phyloP scores from a whole-genome alignment of 2,329 filamentous ascomycete genomes.

The Dothideomycetidae sp. region DNA sequence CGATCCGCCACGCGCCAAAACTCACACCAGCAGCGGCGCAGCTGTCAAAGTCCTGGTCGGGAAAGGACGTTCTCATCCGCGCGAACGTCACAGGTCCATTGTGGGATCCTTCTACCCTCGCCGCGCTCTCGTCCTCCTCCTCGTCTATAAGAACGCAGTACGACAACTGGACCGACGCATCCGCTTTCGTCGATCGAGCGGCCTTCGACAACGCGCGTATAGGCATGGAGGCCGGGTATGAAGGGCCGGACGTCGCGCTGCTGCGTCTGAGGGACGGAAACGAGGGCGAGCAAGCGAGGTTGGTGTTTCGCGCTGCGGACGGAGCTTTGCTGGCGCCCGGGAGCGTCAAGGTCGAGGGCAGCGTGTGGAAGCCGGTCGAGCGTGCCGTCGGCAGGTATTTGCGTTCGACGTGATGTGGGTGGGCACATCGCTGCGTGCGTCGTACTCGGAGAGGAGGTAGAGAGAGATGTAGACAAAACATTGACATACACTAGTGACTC shows the following conservation, averaged over 20 bases:
- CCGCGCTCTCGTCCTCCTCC: neutral
- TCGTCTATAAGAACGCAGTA: neutral
- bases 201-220: neutral
- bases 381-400: neutral
- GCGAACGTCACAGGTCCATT: constrained; percentile 49
- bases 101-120: constrained; percentile 40
- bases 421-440: too few relatives aligned
- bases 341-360: neutral
- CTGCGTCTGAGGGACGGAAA: too few relatives aligned
- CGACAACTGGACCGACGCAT: neutral
- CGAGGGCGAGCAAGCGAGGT: neutral
- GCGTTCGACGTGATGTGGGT: too few relatives aligned
- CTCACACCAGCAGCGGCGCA: constrained; percentile 50
- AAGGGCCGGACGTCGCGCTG: neutral
- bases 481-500: too few relatives aligned
- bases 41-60: constrained; percentile 44
- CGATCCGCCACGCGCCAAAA: constrained; percentile 52
- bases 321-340: neutral
- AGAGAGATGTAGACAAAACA: too few relatives aligned
- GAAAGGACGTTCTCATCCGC: constrained; percentile 41
- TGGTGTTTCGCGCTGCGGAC: neutral
- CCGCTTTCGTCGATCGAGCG: neutral
- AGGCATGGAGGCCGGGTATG: neutral
- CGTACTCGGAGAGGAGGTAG: too few relatives aligned
- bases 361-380: neutral